Conservation (phyloP, 331 rosid genomes). For the Dryas integrifolia region DNA sequence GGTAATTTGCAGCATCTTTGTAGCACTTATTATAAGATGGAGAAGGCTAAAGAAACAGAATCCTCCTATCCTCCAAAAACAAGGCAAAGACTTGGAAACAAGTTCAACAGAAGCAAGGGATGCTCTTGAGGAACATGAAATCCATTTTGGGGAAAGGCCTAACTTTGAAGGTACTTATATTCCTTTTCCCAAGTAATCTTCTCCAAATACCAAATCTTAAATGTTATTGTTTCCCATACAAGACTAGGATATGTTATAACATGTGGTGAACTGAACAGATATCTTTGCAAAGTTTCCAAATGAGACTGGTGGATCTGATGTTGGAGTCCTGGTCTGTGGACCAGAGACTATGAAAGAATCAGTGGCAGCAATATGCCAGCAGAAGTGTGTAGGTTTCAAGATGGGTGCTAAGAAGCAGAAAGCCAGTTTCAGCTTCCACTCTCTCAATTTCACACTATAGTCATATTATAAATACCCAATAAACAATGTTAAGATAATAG, state of each 20-base stretch:
- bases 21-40: conserved; percentile 54
- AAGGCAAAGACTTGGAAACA: conserved; percentile 37
- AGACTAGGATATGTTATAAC: neutral
- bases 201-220: neutral
- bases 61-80: conserved; percentile 26
- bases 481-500: neutral
- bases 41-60: conserved; percentile 57
- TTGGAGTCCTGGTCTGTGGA: conserved; percentile 79
- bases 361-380: conserved; percentile 50
- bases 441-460: conserved; percentile 79
- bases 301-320: conserved; percentile 48
- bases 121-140: conserved; percentile 63
- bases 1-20: conserved; percentile 39
- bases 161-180: conserved; percentile 54
- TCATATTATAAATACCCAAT: neutral
- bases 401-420: conserved; percentile 38
- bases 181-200: neutral
- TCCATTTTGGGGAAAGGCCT: conserved; percentile 77
- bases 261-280: conserved; percentile 43
- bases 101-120: conserved; percentile 45
- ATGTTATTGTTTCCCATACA: too few relatives aligned
- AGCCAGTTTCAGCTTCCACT: conserved; percentile 56
- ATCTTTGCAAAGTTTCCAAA: conserved; percentile 43
- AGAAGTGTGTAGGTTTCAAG: conserved; percentile 36
- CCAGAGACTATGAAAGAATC: conserved; percentile 76